Conservation (phyloP, 2,329 filamentous ascomycete genomes). For the Trichophyton mentagrophytes region DNA sequence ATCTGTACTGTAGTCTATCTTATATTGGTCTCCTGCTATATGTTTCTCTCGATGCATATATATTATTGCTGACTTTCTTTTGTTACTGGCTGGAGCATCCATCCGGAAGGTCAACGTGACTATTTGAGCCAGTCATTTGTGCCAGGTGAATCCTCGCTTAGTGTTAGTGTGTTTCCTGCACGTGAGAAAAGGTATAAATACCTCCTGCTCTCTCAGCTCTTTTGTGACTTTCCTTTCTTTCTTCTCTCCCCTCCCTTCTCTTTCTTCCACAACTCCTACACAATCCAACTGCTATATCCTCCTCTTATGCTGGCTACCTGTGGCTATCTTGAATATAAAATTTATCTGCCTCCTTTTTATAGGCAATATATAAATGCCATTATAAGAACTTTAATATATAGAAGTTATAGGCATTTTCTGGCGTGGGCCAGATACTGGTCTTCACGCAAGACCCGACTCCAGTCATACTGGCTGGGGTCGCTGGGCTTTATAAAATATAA, state of each 20-base stretch:
- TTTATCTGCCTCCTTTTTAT: not conserved
- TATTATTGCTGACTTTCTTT: not conserved
- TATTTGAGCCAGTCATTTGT: not conserved
- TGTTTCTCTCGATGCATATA: too few relatives aligned
- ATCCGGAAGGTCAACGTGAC: not conserved
- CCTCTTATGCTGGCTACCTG: not conserved
- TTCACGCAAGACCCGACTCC: constrained; percentile 2
- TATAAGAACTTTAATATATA: not conserved
- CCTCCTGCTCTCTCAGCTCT: not conserved
- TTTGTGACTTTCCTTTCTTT: not conserved
- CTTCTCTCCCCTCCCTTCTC: not conserved
- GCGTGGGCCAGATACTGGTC: not conserved
- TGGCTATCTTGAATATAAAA: not conserved
- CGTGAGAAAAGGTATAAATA: not conserved
- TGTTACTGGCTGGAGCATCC: not conserved
- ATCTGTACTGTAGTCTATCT: too few relatives aligned
- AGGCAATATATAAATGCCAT: not conserved
- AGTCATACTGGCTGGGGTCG: constrained; percentile 5
- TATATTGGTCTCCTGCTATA: too few relatives aligned
- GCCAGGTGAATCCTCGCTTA: not conserved
- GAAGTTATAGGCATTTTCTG: not conserved
- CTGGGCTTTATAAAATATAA: not conserved
- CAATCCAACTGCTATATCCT: not conserved
- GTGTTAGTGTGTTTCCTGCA: not conserved
- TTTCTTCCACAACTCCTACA: not conserved